phyloP scores from a whole-genome alignment of 805 yeast species.

The Scheffersomyces spartinae region DNA sequence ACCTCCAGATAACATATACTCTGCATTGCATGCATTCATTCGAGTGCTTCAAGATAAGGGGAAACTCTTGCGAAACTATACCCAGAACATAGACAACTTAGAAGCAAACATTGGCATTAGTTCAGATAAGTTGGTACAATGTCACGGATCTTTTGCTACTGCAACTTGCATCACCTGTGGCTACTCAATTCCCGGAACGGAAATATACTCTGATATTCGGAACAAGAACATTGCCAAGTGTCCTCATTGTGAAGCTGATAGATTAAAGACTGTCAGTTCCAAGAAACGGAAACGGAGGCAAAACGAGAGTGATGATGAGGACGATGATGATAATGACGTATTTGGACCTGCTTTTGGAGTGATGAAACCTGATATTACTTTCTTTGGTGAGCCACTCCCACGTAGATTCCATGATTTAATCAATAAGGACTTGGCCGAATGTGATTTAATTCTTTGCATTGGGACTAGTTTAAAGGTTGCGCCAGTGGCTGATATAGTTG shows the following conservation, averaged over 20 bases:
- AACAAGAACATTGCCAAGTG: conserved; percentile 57
- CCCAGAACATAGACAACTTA: conserved; percentile 84
- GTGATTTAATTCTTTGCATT: conserved; percentile 74
- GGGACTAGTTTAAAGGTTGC: conserved; percentile 91
- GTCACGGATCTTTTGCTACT: conserved; percentile 86
- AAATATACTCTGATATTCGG: conserved; percentile 49
- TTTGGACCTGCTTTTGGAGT: conserved; percentile 42
- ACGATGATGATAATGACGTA: conserved; percentile 8
- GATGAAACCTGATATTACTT: conserved; percentile 86
- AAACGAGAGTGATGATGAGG: conserved; percentile 12
- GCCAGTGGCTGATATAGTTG: conserved; percentile 84
- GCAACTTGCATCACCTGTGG: conserved; percentile 79
- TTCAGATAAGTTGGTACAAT: conserved; percentile 62
- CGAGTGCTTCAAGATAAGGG: conserved; percentile 62
- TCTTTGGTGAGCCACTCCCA: conserved; percentile 82
- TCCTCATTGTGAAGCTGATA: conserved; percentile 48
- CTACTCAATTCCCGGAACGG: conserved; percentile 52
- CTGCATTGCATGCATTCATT: conserved; percentile 78
- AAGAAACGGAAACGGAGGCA: conserved; percentile 23
- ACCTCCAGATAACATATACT: conserved; percentile 56
- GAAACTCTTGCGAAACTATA: conserved; percentile 71
- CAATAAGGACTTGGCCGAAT: conserved; percentile 46
- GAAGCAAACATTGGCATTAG: conserved; percentile 72
- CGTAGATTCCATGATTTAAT: conserved; percentile 49
- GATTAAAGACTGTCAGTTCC: too few species aligned